These are phyloP conservation scores for Colletotrichum horii DNA, from an alignment of 2,329 filamentous ascomycete species.

Conservation along the genomic window DNA sequence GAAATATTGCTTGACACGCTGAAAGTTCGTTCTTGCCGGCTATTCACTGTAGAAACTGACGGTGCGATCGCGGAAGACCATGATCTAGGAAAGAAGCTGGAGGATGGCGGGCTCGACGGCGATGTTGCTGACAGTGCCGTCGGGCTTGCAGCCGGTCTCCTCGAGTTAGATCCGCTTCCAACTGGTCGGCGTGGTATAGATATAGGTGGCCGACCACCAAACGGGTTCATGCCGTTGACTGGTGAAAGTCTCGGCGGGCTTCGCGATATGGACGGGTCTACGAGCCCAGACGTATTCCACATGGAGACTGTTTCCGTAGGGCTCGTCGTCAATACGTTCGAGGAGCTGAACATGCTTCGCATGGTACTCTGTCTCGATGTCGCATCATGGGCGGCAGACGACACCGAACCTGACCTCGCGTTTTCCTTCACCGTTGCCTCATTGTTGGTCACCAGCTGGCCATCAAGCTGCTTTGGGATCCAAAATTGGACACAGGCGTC, in stretches of 20 bases:
- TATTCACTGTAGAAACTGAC: slow-evolving; percentile 17
- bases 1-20: slow-evolving; percentile 21
- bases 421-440: background rate
- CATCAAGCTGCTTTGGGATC: slow-evolving; percentile 32
- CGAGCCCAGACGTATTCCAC: background rate
- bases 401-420: background rate
- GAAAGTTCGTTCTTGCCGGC: slow-evolving; percentile 17
- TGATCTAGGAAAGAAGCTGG: background rate
- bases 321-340: background rate
- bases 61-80: background rate
- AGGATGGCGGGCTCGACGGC: background rate
- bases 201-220: slow-evolving; percentile 1
- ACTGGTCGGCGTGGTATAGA: slow-evolving; percentile 15
- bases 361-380: slow-evolving; percentile 4
- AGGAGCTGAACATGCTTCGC: background rate
- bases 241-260: slow-evolving; percentile 25
- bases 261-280: background rate
- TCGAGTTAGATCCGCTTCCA: background rate
- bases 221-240: background rate
- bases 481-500: slow-evolving; percentile 35
- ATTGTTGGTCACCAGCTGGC: slow-evolving; percentile 28
- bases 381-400: background rate
- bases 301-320: slow-evolving; percentile 7
- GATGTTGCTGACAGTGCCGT: background rate
- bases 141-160: background rate